A percentile compares a stretch with the other conserved stretches of the same genome.
Evolutionary conservation across 257 asterid genomes (phyloP).

Genomic region (Scutellaria baicalensis): DNA sequence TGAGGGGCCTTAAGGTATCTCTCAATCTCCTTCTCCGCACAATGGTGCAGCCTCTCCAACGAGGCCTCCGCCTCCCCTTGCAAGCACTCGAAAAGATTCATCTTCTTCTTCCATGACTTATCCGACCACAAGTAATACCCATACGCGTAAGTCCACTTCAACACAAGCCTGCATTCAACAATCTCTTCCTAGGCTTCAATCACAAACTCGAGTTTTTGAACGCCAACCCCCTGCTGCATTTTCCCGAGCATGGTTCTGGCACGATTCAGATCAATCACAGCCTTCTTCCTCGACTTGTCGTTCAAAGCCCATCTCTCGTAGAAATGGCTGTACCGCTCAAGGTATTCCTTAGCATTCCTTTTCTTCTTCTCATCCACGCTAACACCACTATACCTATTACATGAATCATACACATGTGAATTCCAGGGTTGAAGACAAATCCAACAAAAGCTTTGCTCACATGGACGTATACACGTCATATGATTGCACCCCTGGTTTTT

Average conservation of each 20-base stretch:
- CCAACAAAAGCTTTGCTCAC: background rate
- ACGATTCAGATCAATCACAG: background rate
- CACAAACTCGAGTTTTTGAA: background rate
- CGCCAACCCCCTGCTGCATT: background rate
- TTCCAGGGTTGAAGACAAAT: background rate
- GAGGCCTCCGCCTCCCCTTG: constrained; percentile 34
- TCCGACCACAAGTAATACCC: constrained; percentile 23
- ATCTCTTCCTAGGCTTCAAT: constrained; percentile 47
- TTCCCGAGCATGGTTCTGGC: background rate
- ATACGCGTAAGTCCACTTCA: constrained; percentile 41
- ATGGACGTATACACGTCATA: background rate
- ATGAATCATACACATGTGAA: background rate
- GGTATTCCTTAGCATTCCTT: background rate
- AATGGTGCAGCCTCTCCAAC: constrained; percentile 37
- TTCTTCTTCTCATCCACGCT: background rate
- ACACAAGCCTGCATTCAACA: constrained; percentile 38
- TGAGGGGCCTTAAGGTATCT: background rate
- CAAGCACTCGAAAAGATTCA: constrained; percentile 21
- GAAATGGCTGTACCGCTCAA: constrained; percentile 12
- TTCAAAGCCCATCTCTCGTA: constrained; percentile 1
- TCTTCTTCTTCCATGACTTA: background rate
- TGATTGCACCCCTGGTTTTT: background rate
- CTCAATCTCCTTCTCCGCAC: constrained; percentile 24
- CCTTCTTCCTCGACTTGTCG: background rate
- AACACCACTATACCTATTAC: background rate